Base-by-base conservation (phyloP, 1,284 basidiomycete species). In the Chalciporus sp. region DNA sequence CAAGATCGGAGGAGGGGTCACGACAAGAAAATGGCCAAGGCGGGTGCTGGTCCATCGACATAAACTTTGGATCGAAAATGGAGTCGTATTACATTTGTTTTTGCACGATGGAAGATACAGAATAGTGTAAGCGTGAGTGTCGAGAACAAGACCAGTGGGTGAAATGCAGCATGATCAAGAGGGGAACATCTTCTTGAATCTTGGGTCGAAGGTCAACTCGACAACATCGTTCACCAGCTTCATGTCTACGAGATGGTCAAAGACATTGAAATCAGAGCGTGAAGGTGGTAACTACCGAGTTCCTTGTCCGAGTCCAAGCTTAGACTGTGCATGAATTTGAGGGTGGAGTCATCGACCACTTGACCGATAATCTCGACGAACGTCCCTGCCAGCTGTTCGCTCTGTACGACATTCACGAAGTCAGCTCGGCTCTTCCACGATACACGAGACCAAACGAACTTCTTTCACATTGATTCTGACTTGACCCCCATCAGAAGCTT, bases 321-420 rank as follows among this genome's bases (percentile, higher is more conserved):
- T 53, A 88, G 79, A 57, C 78, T 80, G 0, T 76, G 78, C 61
- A 86, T 65, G 66, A 87, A 81, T 61, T 83, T 86, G 54, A 95
- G 71, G 0, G 79, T 83, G 19, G 82, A 76, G 35, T 82, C 75
- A 53, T 86, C 80, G 29, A 77, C 56, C 8, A 88, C 90, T 6
- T 70, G 80, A 8, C 92, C 93, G 42, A 95, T 80, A 50, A 95
- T 74, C 70, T 95, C 93, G 43, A 91, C 75, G 56, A 76, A 94
- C 7, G 78, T 73, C 44, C 83, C 83, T 0, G 71, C 70, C 45
- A 86, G 70, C 37, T 76, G 69, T 41, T 76, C 71, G 51, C 76
- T 76, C 84, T 88, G 42, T n/a, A 6, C 12, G 26, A 47, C 52
- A 20, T 45, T 28, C n/a, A n/a, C 10, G 16, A 16, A 7, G 7